Percentiles rank a stretch among this genome's conserved stretches.
These are phyloP conservation scores for Trichoderma sp. DNA, from an alignment of 2,329 filamentous ascomycete species.

Conservation along the genomic window DNA sequence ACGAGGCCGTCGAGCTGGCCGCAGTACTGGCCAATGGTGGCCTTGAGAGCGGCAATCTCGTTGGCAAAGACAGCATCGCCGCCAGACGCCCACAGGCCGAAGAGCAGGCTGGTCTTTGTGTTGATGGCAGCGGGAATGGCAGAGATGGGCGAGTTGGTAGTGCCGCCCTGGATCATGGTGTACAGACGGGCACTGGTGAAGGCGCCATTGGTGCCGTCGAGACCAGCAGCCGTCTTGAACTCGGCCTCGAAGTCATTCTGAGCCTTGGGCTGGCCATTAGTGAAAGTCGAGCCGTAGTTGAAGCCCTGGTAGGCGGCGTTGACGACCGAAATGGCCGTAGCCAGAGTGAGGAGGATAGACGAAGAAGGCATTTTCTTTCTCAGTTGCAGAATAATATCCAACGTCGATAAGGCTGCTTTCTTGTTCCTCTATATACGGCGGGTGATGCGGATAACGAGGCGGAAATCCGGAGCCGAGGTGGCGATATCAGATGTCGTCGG, in stretches of 20 bases:
- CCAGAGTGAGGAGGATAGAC: slow-evolving; percentile 34
- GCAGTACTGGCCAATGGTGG: slow-evolving; percentile 68
- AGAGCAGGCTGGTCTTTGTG: slow-evolving; percentile 72
- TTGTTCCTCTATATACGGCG: slow-evolving; percentile 4
- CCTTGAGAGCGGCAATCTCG: slow-evolving; percentile 69
- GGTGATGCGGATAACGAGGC: background rate
- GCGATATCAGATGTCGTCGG: slow-evolving; percentile 1
- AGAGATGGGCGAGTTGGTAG: slow-evolving; percentile 60
- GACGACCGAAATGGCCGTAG: slow-evolving; percentile 34
- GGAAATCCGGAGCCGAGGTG: background rate
- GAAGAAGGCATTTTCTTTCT: slow-evolving; percentile 33
- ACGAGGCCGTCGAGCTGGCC: slow-evolving; percentile 62
- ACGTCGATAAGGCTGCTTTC: background rate
- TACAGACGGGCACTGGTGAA: slow-evolving; percentile 72
- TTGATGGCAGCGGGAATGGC: slow-evolving; percentile 81
- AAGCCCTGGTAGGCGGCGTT: slow-evolving; percentile 57
- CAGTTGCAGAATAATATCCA: background rate
- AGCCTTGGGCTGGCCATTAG: slow-evolving; percentile 55
- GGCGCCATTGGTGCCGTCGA: slow-evolving; percentile 58
- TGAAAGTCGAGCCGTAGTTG: slow-evolving; percentile 67
- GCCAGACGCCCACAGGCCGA: slow-evolving; percentile 80
- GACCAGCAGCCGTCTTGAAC: slow-evolving; percentile 62
- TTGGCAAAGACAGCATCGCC: slow-evolving; percentile 62
- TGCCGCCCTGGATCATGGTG: slow-evolving; percentile 69
- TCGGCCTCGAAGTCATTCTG: slow-evolving; percentile 66